Evolutionary conservation across 495 filamentous ascomycete species (phyloP), one percentile per base, ranked within the genome.

Genomic region (Daldinia vernicosa): DNA sequence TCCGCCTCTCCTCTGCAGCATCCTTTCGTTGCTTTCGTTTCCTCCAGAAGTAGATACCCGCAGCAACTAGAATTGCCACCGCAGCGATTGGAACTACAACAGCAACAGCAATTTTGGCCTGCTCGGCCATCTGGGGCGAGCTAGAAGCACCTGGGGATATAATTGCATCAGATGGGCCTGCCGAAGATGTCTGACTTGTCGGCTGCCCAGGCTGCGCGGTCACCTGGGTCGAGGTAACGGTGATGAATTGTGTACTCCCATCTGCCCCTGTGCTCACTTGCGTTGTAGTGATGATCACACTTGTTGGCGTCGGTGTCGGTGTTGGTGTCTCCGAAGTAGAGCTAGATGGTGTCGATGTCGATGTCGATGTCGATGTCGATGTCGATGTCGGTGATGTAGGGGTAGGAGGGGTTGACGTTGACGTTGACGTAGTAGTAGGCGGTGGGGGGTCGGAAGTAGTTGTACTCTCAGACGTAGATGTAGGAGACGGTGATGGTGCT

Each of bases 1-100:
- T 97, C 60, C 94, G 87, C 59, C 95, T 86, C 56, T 93, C 88
- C 69, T 97, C 95, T 72, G 92, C 92, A n/a, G 88, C 90, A 47
- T 90, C 89, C 81, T 92, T 97, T 40, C 90, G 88, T 70, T 90
- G 88, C 79, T 94, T 97, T 58, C 92, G 89, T 80, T 87, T 93
- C 70, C 92, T 88, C 93, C 93, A 99, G 67, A 97, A 86, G 77
- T 90, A 94, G 43, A 98, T 82, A 1, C 89, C 89, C 4, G 84
- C 88, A 30, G 93, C 74, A 11, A 97, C 87, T 43, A 99, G 84
- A 15, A 97, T 75, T 2, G 93, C 95, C 60, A 99, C 92, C 1
- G 92, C 92, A 6, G 88, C 93, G 45, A 99, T 94, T 1, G 95
- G 95, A 2, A 98, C 90, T 6, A 98, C 93, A 0, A 99, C 95